Evolutionary conservation across 805 yeast species (phyloP).

Genomic region (Torulaspora maleeae): DNA sequence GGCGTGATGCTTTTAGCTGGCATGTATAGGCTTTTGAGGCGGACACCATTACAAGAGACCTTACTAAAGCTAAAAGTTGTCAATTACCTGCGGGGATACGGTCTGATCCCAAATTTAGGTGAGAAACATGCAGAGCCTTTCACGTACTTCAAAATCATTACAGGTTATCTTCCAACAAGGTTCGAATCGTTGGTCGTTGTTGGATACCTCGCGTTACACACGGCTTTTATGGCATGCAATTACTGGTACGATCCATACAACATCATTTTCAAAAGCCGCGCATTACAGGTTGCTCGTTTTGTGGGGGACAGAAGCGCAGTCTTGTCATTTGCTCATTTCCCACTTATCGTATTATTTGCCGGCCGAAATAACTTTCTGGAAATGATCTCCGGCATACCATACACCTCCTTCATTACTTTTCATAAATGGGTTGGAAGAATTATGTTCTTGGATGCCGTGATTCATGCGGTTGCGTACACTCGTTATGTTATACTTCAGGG

Average conservation of each 20-base stretch:
- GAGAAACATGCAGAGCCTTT: constrained; percentile 20
- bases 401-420: constrained; percentile 55
- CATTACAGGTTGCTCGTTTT: constrained; percentile 25
- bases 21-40: constrained; percentile 8
- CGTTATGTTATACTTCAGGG: constrained; percentile 30
- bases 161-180: constrained; percentile 23
- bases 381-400: constrained; percentile 56
- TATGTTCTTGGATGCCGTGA: constrained; percentile 36
- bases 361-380: constrained; percentile 69
- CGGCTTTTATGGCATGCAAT: constrained; percentile 10
- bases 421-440: constrained; percentile 56
- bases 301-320: constrained; percentile 47
- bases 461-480: constrained; percentile 41
- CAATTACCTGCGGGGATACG: constrained; percentile 17
- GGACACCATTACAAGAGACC: constrained; percentile 8
- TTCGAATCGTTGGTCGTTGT: constrained; percentile 19
- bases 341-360: constrained; percentile 56
- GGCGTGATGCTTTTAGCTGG: constrained; percentile 11
- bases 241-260: constrained; percentile 19
- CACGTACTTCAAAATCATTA: constrained; percentile 6
- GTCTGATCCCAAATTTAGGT: constrained; percentile 16
- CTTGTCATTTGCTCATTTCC: constrained; percentile 45
- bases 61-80: constrained; percentile 9
- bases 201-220: constrained; percentile 19
- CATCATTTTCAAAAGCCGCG: constrained; percentile 12